phyloP scores from a whole-genome alignment of 2,329 filamentous ascomycete genomes.

The Colletotrichum sidae region DNA sequence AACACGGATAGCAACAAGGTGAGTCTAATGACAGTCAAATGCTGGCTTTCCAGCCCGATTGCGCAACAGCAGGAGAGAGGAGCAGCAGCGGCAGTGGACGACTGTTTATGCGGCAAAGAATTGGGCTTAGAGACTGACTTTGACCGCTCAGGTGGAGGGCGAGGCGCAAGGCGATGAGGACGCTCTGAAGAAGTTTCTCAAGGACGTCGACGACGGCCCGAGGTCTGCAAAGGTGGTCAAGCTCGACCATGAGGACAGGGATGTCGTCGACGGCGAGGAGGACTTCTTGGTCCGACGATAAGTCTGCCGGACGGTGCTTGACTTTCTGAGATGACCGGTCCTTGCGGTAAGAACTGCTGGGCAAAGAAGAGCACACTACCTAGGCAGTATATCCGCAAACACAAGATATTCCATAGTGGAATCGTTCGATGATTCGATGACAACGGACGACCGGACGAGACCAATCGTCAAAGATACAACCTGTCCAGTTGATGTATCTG shows the following conservation, averaged over 20 bases:
- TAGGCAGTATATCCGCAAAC: too few relatives aligned
- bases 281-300: slow-evolving; percentile 68
- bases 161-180: slow-evolving; percentile 84
- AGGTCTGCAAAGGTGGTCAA: slow-evolving; percentile 77
- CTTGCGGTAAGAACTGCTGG: too few relatives aligned
- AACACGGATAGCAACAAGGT: slow-evolving; percentile 70
- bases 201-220: slow-evolving; percentile 81
- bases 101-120: background rate
- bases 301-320: background rate
- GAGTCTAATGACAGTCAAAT: slow-evolving; percentile 17
- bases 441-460: too few relatives aligned
- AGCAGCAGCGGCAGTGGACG: background rate
- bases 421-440: too few relatives aligned
- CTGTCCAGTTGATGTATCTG: too few relatives aligned
- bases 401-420: too few relatives aligned
- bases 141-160: slow-evolving; percentile 77
- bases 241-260: slow-evolving; percentile 76
- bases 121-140: slow-evolving; percentile 26
- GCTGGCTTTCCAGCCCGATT: background rate
- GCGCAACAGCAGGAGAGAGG: too few relatives aligned
- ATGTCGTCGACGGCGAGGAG: slow-evolving; percentile 74
- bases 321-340: too few relatives aligned
- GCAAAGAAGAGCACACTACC: too few relatives aligned
- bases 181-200: slow-evolving; percentile 75
- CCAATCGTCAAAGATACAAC: too few relatives aligned